Conservation (phyloP, 2,329 filamentous ascomycete genomes). For the Thielaviopsis ethacetica region DNA sequence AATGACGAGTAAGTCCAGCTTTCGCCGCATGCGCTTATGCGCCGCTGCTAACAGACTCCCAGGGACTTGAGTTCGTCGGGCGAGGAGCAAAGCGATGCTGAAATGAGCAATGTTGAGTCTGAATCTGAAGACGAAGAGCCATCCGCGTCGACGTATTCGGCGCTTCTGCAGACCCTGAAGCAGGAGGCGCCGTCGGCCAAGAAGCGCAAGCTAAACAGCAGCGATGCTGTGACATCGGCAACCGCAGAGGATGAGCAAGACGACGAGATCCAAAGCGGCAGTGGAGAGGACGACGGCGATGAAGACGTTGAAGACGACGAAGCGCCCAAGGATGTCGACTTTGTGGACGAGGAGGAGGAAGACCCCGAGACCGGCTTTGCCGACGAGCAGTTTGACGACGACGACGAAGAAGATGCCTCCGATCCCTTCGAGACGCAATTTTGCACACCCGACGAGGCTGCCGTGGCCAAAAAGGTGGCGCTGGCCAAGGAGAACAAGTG, state of each 20-base stretch:
- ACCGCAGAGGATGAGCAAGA: slow-evolving; percentile 12
- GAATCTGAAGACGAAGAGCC: slow-evolving; percentile 26
- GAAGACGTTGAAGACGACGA: slow-evolving; percentile 15
- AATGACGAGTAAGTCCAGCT: slow-evolving; percentile 20
- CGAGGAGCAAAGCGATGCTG: slow-evolving; percentile 28
- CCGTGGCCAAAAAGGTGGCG: slow-evolving; percentile 37
- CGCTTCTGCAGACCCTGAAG: slow-evolving; percentile 40
- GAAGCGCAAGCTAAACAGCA: slow-evolving; percentile 37
- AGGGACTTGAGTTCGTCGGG: slow-evolving; percentile 19
- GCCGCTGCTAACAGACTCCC: not conserved
- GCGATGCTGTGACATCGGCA: slow-evolving; percentile 14
- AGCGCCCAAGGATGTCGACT: slow-evolving; percentile 23
- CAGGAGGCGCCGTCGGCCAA: slow-evolving; percentile 30
- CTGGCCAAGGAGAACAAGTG: slow-evolving; percentile 34
- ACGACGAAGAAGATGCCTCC: slow-evolving; percentile 34
- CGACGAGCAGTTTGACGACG: slow-evolving; percentile 23
- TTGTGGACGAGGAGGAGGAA: slow-evolving; percentile 20
- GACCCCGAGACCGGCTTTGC: slow-evolving; percentile 27
- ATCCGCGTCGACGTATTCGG: slow-evolving; percentile 32
- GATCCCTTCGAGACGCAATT: slow-evolving; percentile 79
- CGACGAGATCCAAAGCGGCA: slow-evolving; percentile 13
- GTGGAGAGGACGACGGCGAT: slow-evolving; percentile 9
- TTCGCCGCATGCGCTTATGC: not conserved
- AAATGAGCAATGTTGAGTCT: slow-evolving; percentile 19
- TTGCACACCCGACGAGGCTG: slow-evolving; percentile 45